Base-by-base conservation (phyloP, 495 filamentous ascomycete species). In the Baudoinia panamericana region DNA sequence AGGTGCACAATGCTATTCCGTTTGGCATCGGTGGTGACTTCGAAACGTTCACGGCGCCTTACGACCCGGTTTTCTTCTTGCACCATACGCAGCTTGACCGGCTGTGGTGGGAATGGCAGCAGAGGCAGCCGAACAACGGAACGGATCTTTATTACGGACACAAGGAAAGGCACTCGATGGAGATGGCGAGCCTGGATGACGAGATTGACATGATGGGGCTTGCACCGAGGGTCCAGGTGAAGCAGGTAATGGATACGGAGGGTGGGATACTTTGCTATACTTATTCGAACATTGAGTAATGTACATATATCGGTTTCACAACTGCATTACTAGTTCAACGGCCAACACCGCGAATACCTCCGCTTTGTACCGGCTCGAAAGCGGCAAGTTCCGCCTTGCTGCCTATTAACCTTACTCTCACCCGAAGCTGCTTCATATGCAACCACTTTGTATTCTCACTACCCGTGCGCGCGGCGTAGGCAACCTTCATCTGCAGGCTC, bases 91-190 rank as follows among this genome's bases (percentile, higher is more conserved):
- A 46, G 29, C 24, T 46, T 9, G 44, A 46, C 30, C 36, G 44
- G 19, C 30, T 46, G 12, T 46, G 44, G 44, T 46, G 44, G 44
- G 18, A 25, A n/a, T 46, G 44, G 44, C 44, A 46, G 30, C 26
- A 46, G 12, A 15, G 27, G 5, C 29, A 46, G n/a, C 24, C 29
- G 7, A 17, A 20, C 4, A 19, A 26, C 3, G 39, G 37, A 10
- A 18, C 26, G 6, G 3, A 30, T 3, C 4, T 31, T 13, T 46
- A 46, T 21, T 15, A 30, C 16, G 44, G 44, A 11, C 29, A 34
- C 30, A 28, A 26, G 28, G 8, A 39, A 9, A 11, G 25, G 12
- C 30, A 46, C 29, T 41, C 36, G 1, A 41, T 23, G 20, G 28
- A 39, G 10, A 3, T 26, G 19, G 27, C 44, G 10, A 41, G 36